Percentiles rank a stretch among this genome's conserved stretches.
These are phyloP conservation scores for Tephrocybe sp. DNA, from an alignment of 768 basidiomycete species.

Conservation along the genomic window DNA sequence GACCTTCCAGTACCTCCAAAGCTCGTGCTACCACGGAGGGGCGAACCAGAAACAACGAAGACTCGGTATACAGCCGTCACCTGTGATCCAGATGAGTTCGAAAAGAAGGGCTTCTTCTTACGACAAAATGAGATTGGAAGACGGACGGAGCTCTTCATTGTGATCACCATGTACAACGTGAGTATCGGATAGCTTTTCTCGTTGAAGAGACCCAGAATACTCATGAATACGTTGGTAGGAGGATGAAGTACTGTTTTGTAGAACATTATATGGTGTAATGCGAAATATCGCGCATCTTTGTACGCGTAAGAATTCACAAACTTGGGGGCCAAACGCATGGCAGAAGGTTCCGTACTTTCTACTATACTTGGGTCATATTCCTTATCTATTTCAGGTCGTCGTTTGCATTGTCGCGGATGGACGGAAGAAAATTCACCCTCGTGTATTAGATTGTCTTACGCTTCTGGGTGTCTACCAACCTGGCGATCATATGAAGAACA, in stretches of 20 bases:
- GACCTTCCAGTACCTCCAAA: constrained; percentile 83
- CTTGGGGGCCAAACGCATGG: constrained; percentile 96
- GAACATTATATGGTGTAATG: constrained; percentile 96
- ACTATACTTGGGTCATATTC: neutral
- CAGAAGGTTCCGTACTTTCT: constrained; percentile 63
- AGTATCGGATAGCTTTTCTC: constrained; percentile 23
- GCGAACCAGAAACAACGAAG: constrained; percentile 70
- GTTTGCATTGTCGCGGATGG: constrained; percentile 92
- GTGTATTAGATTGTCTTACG: constrained; percentile 85
- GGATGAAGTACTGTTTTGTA: constrained; percentile 86
- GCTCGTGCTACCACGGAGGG: constrained; percentile 69
- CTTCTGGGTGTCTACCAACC: constrained; percentile 89
- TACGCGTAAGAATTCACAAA: constrained; percentile 84
- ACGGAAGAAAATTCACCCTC: constrained; percentile 76
- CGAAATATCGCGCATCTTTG: constrained; percentile 78
- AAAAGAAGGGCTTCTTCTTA: constrained; percentile 77
- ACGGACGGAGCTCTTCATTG: constrained; percentile 88
- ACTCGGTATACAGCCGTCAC: constrained; percentile 87
- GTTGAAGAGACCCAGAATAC: constrained; percentile 1
- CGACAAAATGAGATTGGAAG: constrained; percentile 79
- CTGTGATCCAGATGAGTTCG: constrained; percentile 91
- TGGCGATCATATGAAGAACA: constrained; percentile 49
- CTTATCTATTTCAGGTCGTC: constrained; percentile 56
- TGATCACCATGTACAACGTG: constrained; percentile 97
- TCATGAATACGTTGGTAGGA: constrained; percentile 44